These are phyloP conservation scores for Lotus japonicus DNA, from an alignment of 306 rosid genomes.

Conservation along the genomic window DNA sequence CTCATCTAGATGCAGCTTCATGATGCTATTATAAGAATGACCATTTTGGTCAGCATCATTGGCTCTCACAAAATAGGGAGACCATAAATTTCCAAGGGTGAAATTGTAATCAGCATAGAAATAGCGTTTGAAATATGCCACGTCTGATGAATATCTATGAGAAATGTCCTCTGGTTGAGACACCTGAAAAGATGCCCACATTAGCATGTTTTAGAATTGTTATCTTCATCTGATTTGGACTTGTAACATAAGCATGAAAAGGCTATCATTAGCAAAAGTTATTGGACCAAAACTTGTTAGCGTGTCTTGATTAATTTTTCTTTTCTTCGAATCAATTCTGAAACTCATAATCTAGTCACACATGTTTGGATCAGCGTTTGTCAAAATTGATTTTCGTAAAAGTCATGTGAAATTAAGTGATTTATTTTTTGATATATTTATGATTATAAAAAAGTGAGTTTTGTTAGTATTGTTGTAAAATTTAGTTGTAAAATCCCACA, in stretches of 20 bases:
- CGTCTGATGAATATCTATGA: conserved; percentile 21
- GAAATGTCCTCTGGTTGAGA: conserved; percentile 60
- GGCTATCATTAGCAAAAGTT: neutral
- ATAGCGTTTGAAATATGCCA: conserved; percentile 39
- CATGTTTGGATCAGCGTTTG: too few species aligned
- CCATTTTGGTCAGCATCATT: conserved; percentile 39
- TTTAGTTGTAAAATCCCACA: too few species aligned
- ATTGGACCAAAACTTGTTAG: neutral
- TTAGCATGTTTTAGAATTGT: neutral
- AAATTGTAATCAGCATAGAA: conserved; percentile 58
- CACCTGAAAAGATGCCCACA: conserved; percentile 35
- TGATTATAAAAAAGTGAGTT: too few species aligned
- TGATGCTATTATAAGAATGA: conserved; percentile 37
- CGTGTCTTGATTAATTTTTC: too few species aligned
- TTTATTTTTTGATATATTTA: too few species aligned
- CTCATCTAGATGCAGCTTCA: conserved; percentile 64
- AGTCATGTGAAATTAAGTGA: too few species aligned
- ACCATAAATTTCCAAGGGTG: conserved; percentile 65
- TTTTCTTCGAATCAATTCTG: too few species aligned
- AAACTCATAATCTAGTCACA: too few species aligned
- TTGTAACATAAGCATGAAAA: neutral
- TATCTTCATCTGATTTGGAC: neutral
- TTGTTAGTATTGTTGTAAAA: too few species aligned
- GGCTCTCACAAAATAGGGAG: conserved; percentile 62
- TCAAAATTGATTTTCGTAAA: too few species aligned